phyloP scores from a whole-genome alignment of 352 stramenopile species.

The Phytopythium sindhum region DNA sequence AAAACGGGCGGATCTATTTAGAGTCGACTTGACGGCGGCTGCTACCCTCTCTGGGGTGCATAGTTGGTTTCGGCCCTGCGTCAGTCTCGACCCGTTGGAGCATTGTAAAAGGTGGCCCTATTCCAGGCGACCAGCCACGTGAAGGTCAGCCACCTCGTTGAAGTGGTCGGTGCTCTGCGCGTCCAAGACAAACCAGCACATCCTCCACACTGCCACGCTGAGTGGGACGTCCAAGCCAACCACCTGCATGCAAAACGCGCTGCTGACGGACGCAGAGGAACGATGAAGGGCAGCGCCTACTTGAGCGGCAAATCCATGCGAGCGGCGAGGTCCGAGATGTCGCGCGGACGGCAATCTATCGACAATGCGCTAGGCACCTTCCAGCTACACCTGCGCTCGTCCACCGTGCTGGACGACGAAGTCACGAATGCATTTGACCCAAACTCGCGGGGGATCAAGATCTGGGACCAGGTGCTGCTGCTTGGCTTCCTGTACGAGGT shows the following conservation, averaged over 20 bases:
- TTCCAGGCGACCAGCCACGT: too few species aligned
- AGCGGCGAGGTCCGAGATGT: slow-evolving; percentile 2
- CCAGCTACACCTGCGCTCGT: slow-evolving; percentile 12
- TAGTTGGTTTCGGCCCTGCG: too few species aligned
- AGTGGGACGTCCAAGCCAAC: neutral
- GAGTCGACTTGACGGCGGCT: neutral
- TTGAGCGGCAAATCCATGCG: neutral
- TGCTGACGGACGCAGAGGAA: neutral
- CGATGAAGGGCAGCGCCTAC: slow-evolving; percentile 3
- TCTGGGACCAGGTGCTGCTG: slow-evolving; percentile 60
- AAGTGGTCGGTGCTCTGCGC: neutral
- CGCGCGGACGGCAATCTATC: slow-evolving; percentile 11
- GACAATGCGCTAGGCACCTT: slow-evolving; percentile 15
- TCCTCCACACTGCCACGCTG: neutral
- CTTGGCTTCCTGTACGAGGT: slow-evolving; percentile 44
- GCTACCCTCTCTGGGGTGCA: too few species aligned
- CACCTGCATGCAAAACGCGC: neutral
- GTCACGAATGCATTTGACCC: slow-evolving; percentile 49
- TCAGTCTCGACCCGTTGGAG: too few species aligned
- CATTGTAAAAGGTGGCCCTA: too few species aligned
- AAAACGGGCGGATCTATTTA: neutral
- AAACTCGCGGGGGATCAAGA: slow-evolving; percentile 29
- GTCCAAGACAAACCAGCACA: neutral
- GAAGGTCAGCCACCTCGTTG: neutral
- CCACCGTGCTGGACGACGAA: slow-evolving; percentile 20